Conservation (phyloP, 1,284 basidiomycete genomes). For the Ceratobasidium sp. region DNA sequence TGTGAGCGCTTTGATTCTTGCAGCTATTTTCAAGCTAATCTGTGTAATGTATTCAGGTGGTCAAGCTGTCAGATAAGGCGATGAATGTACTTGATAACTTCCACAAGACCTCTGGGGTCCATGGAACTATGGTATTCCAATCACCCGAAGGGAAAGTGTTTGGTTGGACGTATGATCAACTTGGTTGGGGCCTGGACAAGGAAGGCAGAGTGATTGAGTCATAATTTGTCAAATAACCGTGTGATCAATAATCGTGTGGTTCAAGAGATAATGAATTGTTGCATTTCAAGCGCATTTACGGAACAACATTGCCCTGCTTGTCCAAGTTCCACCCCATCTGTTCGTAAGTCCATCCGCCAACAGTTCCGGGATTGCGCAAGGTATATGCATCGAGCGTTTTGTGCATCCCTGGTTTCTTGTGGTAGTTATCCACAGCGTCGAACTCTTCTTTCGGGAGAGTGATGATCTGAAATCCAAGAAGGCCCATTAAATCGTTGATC, state of each 20-base stretch:
- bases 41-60: conserved; percentile 1
- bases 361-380: conserved; percentile 51
- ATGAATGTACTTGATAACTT: conserved; percentile 35
- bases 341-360: conserved; percentile 67
- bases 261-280: too few species aligned
- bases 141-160: conserved; percentile 2
- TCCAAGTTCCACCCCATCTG: conserved; percentile 66
- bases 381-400: conserved; percentile 59
- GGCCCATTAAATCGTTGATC: too few species aligned
- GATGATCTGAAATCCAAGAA: conserved; percentile 55
- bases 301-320: conserved; percentile 58
- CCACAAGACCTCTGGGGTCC: conserved; percentile 34
- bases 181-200: conserved; percentile 39
- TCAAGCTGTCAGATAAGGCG: conserved; percentile 14
- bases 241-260: too few species aligned
- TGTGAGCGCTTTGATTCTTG: too few species aligned
- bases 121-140: conserved; percentile 16
- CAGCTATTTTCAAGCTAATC: too few species aligned
- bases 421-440: conserved; percentile 59
- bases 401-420: conserved; percentile 65
- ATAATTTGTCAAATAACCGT: not conserved
- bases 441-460: conserved; percentile 60
- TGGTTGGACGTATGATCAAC: conserved; percentile 32
- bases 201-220: conserved; percentile 26
- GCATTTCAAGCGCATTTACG: too few species aligned